These are phyloP conservation scores for Stenocarpella maydis DNA, from an alignment of 2,329 filamentous ascomycete genomes.

Conservation along the genomic window DNA sequence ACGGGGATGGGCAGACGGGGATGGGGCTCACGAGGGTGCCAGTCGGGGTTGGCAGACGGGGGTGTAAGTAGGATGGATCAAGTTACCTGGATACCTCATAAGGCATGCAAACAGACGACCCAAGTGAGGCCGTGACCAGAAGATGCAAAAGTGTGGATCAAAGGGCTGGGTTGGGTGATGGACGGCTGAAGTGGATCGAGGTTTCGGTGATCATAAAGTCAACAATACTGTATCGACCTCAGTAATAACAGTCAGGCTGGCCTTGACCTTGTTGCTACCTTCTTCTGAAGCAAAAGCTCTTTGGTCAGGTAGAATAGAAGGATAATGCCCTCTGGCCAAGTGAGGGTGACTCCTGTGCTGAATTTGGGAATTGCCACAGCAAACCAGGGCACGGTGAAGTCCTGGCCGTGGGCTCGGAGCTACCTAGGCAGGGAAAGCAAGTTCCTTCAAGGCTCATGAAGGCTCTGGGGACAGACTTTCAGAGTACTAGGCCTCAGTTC, in stretches of 20 bases:
- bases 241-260: not conserved
- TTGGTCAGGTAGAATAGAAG: not conserved
- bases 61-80: not conserved
- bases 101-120: not conserved
- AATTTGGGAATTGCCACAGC: not conserved
- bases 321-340: not conserved
- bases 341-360: not conserved
- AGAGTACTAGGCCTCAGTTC: not conserved
- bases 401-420: not conserved
- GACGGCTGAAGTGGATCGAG: not conserved
- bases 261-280: too few species aligned
- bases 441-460: not conserved
- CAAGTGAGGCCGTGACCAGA: not conserved
- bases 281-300: not conserved
- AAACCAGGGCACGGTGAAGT: not conserved
- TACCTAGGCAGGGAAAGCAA: not conserved
- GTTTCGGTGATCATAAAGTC: not conserved
- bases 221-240: not conserved
- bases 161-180: not conserved
- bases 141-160: not conserved
- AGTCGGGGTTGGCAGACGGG: not conserved
- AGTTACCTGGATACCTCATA: not conserved
- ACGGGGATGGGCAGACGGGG: not conserved
- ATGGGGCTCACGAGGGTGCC: not conserved
- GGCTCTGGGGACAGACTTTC: too few species aligned